A percentile compares a stretch with the other conserved stretches of the same genome.
These are phyloP conservation scores for Sporisorium graminicola DNA, from an alignment of 1,284 basidiomycete genomes.

Conservation along the genomic window DNA sequence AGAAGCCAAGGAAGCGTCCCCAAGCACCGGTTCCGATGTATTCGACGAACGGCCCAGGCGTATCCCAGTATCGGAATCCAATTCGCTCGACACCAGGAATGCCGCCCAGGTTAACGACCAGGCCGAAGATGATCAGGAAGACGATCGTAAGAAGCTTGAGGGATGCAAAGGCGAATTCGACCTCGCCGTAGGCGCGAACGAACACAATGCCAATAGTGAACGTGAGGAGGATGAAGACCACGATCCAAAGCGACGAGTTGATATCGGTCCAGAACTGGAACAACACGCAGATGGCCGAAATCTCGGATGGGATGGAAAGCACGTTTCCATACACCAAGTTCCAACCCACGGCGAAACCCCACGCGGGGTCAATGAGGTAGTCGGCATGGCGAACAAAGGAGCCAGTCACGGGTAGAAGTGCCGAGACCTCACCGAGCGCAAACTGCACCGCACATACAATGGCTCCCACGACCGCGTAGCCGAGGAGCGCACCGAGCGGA, in stretches of 20 bases:
- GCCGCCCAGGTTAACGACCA: slow-evolving; percentile 57
- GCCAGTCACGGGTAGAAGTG: slow-evolving; percentile 75
- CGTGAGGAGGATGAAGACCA: slow-evolving; percentile 72
- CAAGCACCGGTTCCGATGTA: slow-evolving; percentile 73
- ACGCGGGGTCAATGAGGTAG: slow-evolving; percentile 82
- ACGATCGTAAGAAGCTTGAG: slow-evolving; percentile 44
- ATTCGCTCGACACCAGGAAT: slow-evolving; percentile 44
- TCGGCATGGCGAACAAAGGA: slow-evolving; percentile 84
- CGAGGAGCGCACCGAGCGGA: slow-evolving; percentile 53
- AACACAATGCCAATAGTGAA: slow-evolving; percentile 70
- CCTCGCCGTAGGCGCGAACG: slow-evolving; percentile 79
- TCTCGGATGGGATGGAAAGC: slow-evolving; percentile 79
- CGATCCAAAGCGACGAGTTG: slow-evolving; percentile 68
- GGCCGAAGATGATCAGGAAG: slow-evolving; percentile 53
- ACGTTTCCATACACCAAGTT: slow-evolving; percentile 73
- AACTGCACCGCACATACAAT: slow-evolving; percentile 58
- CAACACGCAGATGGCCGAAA: slow-evolving; percentile 71
- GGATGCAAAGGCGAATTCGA: slow-evolving; percentile 66
- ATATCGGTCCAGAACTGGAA: slow-evolving; percentile 57
- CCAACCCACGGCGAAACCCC: slow-evolving; percentile 76
- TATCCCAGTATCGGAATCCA: slow-evolving; percentile 63
- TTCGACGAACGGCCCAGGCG: slow-evolving; percentile 71
- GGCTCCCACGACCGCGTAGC: slow-evolving; percentile 51
- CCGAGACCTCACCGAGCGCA: slow-evolving; percentile 52
- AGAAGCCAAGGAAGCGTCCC: slow-evolving; percentile 72